phyloP scores from a whole-genome alignment of 345 rosid genomes.

The Ceriops zippeliana region DNA sequence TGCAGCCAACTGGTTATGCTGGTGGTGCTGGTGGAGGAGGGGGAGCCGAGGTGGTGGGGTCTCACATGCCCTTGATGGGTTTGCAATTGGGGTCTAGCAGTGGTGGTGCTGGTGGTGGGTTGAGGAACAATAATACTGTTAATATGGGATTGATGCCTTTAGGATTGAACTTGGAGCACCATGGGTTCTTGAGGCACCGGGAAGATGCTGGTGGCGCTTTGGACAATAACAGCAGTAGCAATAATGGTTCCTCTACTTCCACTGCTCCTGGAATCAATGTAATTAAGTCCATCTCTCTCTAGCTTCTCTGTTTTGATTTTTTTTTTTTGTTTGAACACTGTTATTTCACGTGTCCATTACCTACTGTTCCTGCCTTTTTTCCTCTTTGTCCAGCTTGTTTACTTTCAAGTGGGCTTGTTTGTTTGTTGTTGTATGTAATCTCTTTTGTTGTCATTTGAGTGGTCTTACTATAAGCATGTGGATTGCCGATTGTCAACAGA shows the following conservation, averaged over 20 bases:
- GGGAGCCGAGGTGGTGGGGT: no score
- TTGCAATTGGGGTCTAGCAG: constrained; percentile 44
- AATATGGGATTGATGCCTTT: constrained; percentile 36
- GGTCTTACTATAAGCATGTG: no score
- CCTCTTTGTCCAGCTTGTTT: no score
- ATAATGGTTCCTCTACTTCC: constrained; percentile 33
- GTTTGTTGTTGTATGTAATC: no score
- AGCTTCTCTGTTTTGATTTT: not conserved
- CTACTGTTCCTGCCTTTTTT: no score
- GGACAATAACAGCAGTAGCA: constrained; percentile 17
- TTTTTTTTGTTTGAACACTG: no score
- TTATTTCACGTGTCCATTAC: no score
- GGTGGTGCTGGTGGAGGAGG: constrained; percentile 27
- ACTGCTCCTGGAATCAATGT: constrained; percentile 34
- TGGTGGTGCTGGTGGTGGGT: constrained; percentile 11
- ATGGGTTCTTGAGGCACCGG: constrained; percentile 39
- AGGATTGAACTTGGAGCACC: constrained; percentile 43
- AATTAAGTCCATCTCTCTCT: constrained; percentile 1
- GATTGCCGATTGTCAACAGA: no score
- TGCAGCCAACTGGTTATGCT: constrained; percentile 43
- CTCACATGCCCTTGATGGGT: constrained; percentile 23
- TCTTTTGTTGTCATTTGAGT: no score
- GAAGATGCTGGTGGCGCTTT: constrained; percentile 25
- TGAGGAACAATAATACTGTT: constrained; percentile 9
- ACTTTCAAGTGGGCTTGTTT: no score